Percentiles rank a stretch among this genome's conserved stretches.
phyloP scores from a whole-genome alignment of 2,329 filamentous ascomycete genomes.

The Fusarium luffae region DNA sequence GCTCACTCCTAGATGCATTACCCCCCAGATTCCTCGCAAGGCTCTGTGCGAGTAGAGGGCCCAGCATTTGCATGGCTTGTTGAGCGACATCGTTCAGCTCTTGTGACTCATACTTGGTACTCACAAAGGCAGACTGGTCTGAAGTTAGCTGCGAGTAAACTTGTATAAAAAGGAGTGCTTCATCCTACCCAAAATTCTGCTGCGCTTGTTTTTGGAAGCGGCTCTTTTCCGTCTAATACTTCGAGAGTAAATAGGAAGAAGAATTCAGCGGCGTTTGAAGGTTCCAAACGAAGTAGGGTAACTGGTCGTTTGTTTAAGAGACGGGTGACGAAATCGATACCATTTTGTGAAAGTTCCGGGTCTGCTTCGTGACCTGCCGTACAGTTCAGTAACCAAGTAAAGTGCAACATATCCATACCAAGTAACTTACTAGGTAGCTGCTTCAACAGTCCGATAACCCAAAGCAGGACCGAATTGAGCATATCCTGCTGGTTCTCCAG shows the following conservation, averaged over 20 bases:
- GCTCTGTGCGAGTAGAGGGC: slow-evolving; percentile 68
- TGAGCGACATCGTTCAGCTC: slow-evolving; percentile 58
- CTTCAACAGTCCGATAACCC: slow-evolving; percentile 71
- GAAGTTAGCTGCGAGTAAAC: background rate
- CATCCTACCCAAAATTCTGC: slow-evolving; percentile 78
- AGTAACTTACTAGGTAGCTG: slow-evolving; percentile 65
- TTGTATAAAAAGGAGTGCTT: background rate
- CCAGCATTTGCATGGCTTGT: slow-evolving; percentile 67
- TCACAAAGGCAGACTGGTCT: slow-evolving; percentile 63
- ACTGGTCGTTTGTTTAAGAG: slow-evolving; percentile 70
- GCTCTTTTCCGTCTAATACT: slow-evolving; percentile 76
- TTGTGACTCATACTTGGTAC: slow-evolving; percentile 56
- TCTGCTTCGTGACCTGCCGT: slow-evolving; percentile 73
- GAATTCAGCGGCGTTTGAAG: slow-evolving; percentile 67
- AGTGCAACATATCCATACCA: background rate
- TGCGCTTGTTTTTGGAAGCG: slow-evolving; percentile 78
- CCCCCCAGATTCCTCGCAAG: slow-evolving; percentile 75
- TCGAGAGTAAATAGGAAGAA: slow-evolving; percentile 78
- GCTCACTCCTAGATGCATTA: slow-evolving; percentile 74
- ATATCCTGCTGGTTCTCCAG: slow-evolving; percentile 59
- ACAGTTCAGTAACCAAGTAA: background rate
- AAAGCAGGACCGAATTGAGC: slow-evolving; percentile 65
- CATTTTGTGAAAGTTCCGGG: slow-evolving; percentile 77
- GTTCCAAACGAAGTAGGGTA: slow-evolving; percentile 69
- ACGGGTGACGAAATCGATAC: slow-evolving; percentile 76